Evolutionary conservation across 1,284 basidiomycete genomes (phyloP).

Genomic region (Fomitiporia mediterranea): DNA sequence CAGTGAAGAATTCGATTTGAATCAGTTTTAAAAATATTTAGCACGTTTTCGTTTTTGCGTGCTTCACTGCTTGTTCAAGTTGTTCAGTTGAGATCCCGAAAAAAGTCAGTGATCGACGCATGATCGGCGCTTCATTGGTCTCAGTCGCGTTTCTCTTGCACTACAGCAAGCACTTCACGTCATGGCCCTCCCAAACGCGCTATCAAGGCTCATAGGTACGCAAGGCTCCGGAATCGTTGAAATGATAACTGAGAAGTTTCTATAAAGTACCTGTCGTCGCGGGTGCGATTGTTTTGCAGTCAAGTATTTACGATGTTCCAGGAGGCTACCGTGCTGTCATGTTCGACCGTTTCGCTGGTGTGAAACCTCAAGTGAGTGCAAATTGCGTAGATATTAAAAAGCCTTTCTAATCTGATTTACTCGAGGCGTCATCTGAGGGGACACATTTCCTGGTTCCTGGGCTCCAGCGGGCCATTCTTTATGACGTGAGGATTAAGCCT

Average conservation of each 20-base stretch:
- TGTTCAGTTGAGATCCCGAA: no score
- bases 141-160: no score
- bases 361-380: conserved; percentile 63
- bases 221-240: background rate
- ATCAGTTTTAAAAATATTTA: no score
- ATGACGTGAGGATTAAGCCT: conserved; percentile 97
- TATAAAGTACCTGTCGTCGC: conserved; percentile 70
- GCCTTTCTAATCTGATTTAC: conserved; percentile 2
- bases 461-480: conserved; percentile 93
- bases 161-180: no score
- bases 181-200: conserved; percentile 18
- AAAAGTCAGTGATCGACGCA: no score
- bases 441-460: conserved; percentile 97
- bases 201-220: conserved; percentile 17
- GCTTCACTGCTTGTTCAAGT: no score
- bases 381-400: background rate
- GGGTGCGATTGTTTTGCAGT: conserved; percentile 60
- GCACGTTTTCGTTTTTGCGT: no score
- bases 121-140: no score
- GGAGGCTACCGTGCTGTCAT: conserved; percentile 95
- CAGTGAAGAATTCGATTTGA: background rate
- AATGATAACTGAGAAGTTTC: background rate
- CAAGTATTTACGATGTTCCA: conserved; percentile 89
- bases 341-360: conserved; percentile 97
- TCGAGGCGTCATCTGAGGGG: conserved; percentile 84